Evolutionary conservation across 2,329 filamentous ascomycete species (phyloP), one percentile per base, ranked within the genome.

Genomic region (Trichoderma endophyticum): DNA sequence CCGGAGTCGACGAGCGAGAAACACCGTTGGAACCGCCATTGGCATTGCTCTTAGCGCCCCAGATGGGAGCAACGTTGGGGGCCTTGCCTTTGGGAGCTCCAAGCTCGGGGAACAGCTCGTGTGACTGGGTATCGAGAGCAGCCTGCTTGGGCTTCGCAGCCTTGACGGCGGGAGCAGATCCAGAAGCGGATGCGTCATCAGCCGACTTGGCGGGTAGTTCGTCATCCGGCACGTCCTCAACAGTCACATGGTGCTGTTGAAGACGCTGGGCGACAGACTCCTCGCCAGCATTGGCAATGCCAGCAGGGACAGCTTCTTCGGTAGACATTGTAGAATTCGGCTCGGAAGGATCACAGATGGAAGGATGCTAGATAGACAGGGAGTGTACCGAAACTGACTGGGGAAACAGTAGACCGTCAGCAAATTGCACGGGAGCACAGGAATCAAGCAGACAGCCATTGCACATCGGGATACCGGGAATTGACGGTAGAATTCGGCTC

Each of bases 61-160:
- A 98, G 76, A 93, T 90, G 60, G 91, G 90, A 61, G 91, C 86
- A 72, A 90, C 87, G 75, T 89, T 88, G 71, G 90, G 86, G 74
- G 90, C 85, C 82, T 94, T 95, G 68, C 90, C 85, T 81, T 90
- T 90, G 71, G 86, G 82, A 26, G 84, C 88, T 74, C 95, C 95
- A 61, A 99, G 89, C 77, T 95, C 91, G n/a, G 96, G 96, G 87
- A 99, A 99, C 73, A 93, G 86, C 82, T 98, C 95, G 79, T 97
- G 93, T 21, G 93, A 97, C 78, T 93, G 88, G 24, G 93, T 95
- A 81, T 98, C 93, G 73, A 98, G 84, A 67, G 77, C 70, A 39
- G 86, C 81, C 71, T 88, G 86, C 80, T 91, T 91, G 79, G 92
- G 89, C 84, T 93, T 94, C 59, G 89, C 88, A 73, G 89, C 88